Base-by-base conservation (phyloP, 768 basidiomycete genomes). In the Lentinula guzmanii region DNA sequence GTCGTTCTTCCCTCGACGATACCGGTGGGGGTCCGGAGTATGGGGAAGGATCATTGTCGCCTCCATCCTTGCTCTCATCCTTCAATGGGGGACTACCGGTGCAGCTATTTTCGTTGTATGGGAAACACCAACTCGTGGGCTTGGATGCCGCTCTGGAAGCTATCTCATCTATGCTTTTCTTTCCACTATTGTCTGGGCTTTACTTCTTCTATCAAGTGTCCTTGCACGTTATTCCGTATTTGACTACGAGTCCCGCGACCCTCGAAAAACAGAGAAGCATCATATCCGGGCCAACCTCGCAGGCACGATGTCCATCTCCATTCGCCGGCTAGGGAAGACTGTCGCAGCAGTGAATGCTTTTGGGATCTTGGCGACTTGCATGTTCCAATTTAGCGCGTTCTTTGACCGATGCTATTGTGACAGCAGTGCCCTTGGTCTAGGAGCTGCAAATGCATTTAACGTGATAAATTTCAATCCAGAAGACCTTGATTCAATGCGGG, bases 341-440 rank as follows among this genome's bases (percentile, higher is more conserved):
- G 21, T 75, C 7, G 75, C 74, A 8, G 55, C 65, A 1, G 18
- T 65, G 21, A 77, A 77, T 51, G 67, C 74, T 0, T 31, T 72
- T 1, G 72, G 72, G 72, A 69, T 75, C 28, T 50, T 77, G 7
- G 52, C 65, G 7, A 50, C 65, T 13, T 72, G 72, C 42, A 34
- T 75, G 4, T 69, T 76, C 50, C 74, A 76, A 57, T 73, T 76
- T 56, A 67, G 67, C 35, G 71, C 66, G 8, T 70, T 74, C 52
- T 74, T 69, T 16, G 67, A 75, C 50, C 65, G 70, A 9, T 77
- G 75, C 48, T 77, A 73, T 34, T 77, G 75, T 64, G 73, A 76
- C 51, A 70, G 72, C 64, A 71, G 69, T 60, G 70, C 71, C 15
- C 61, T 76, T 9, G 69, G 71, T 9, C 62, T 66, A 4, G 68